Evolutionary conservation across 768 basidiomycete species (phyloP), one percentile per base, ranked within the genome.

Genomic region (Lactifluus volemus): DNA sequence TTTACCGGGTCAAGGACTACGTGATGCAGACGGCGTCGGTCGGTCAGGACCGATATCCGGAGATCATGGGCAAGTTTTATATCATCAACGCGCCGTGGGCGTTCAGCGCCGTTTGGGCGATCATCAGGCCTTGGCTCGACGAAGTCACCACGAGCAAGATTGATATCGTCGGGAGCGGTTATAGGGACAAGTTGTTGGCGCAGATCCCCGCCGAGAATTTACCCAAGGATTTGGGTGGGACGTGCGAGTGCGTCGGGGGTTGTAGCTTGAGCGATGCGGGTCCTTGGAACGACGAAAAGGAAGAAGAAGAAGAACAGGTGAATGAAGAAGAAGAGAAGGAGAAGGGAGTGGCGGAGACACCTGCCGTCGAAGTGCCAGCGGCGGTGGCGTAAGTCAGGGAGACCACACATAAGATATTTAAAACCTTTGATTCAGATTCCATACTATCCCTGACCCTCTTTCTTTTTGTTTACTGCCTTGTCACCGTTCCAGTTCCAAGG

Each of bases 1-100:
- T 98, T 71, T 94, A 87, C 73, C 83, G 82, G 69, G 94, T 98
- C 75, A 95, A 92, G 76, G 89, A 91, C 74, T 96, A 93, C 77
- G 88, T 98, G 47, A 81, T 78, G 63, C 73, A 81, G 21, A 89
- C 93, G 0, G 76, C 88, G 0, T 70, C 72, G 30, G 86, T 99
- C 73, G 91, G 92, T 11, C 94, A 97, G 73, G 83, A 97, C 76
- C 80, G 88, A 66, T 98, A 94, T 73, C 91, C 93, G 1, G 92
- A 96, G 73, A 84, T 80, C 66, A 92, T 98, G 96, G 96, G 96
- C 77, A 92, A 90, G 71, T 98, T 99, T 78, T 99, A 91, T 79
- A 94, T 98, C 80, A 89, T 97, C 81, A 98, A 98, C 70, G 90
- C 92, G 0, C 96, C 96, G 0, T 98, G 88, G 85, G 80, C 84